Base-by-base conservation (phyloP, 2,329 filamentous ascomycete genomes). In the Teratosphaeria destructans region DNA sequence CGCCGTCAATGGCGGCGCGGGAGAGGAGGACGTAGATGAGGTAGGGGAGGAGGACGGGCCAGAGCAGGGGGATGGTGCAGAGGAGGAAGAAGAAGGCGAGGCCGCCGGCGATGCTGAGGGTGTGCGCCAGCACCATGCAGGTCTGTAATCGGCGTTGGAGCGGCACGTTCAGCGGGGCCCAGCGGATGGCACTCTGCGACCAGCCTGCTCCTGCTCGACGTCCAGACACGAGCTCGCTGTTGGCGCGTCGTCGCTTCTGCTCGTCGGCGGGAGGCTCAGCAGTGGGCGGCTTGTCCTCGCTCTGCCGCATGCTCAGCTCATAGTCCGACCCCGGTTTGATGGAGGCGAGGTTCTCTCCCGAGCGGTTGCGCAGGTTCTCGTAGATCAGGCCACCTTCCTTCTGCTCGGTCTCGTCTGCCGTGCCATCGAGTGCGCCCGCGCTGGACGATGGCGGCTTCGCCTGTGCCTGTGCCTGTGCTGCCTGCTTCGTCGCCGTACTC, bases 11-110 rank as follows among this genome's bases (percentile, higher is more conserved):
- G 16, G 86, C 83, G 19, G 88, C 87, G 54, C 85, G 87, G 27
- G 91, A 95, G 64, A 92, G 85, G 27, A 94, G 81, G 63, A 93
- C 84, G 71, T 95, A 89, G 60, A 96, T 80, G 52, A 95, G 80
- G 69, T 97, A 97, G 0, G 90, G 84, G 7, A 87, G 69, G 23
- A 87, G 73, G 34, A 87, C 75, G 1, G 93, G 93, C 94, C 94
- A 99, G 55, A 87, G 84, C n/a, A 97, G 77, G 0, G 94, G 94
- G 59, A 95, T 92, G 59, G 90, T 88, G 75, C 91, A 95, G 37
- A 92, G 84, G 70, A 95, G 88, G 78, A 95, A 96, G 79, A 97
- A 97, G 60, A 86, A 73, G 5, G 89, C 88, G 5, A 95, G 81
- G 54, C 73, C 66, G 39, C 74, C 73, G 37, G 73, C 77, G 60